phyloP scores from a whole-genome alignment of 352 stramenopile species.

The Albugo candida region DNA sequence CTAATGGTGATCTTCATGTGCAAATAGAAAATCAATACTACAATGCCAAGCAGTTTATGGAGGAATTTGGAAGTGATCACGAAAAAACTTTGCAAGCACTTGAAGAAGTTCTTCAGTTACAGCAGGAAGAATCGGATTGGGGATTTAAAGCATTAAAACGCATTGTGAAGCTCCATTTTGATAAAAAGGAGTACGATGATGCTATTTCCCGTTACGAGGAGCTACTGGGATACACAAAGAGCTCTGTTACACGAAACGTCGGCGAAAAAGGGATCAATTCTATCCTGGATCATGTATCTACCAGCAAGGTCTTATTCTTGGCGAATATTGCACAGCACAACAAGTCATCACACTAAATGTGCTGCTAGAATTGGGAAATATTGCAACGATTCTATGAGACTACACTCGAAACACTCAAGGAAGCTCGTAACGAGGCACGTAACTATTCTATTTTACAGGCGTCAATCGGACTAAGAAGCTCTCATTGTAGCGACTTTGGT shows the following conservation, averaged over 20 bases:
- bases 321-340: no score
- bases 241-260: constrained; percentile 81
- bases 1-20: constrained; percentile 61
- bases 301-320: constrained; percentile 24
- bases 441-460: not conserved
- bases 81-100: constrained; percentile 25
- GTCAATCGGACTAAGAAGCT: not conserved
- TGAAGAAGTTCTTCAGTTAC: constrained; percentile 29
- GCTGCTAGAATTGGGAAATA: constrained; percentile 53
- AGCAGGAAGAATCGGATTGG: constrained; percentile 51
- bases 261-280: constrained; percentile 91
- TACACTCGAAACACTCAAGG: constrained; percentile 67
- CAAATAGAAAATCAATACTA: constrained; percentile 91
- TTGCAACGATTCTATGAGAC: constrained; percentile 73
- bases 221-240: constrained; percentile 78
- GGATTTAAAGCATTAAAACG: constrained; percentile 91
- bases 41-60: constrained; percentile 70
- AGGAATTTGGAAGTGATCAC: constrained; percentile 23
- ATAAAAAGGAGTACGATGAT: constrained; percentile 40
- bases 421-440: constrained; percentile 49
- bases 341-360: not conserved
- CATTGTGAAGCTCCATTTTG: constrained; percentile 84
- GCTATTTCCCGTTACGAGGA: constrained; percentile 76
- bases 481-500: constrained; percentile 72
- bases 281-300: constrained; percentile 88